Conservation (phyloP, 2,329 filamentous ascomycete genomes). For the Epichloe amarillans region DNA sequence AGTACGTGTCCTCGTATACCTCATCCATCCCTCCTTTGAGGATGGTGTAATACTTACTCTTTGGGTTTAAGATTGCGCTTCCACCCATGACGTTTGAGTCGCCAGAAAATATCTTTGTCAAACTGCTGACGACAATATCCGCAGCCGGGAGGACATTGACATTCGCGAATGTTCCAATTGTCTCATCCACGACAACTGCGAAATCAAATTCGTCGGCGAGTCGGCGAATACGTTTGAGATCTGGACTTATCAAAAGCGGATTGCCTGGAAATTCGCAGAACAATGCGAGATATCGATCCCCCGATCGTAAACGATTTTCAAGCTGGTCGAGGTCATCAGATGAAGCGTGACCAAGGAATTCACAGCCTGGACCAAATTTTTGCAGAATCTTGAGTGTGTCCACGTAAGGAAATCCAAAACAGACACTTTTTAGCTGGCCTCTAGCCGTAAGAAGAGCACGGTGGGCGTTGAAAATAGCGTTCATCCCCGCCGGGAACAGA, state of each 20-base stretch:
- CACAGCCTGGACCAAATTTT: conserved; percentile 81
- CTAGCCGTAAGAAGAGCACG: conserved; percentile 54
- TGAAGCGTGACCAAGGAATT: conserved; percentile 77
- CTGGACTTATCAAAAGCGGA: conserved; percentile 71
- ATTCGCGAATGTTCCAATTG: conserved; percentile 92
- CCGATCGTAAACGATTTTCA: conserved; percentile 53
- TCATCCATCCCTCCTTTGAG: conserved; percentile 53
- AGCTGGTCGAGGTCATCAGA: conserved; percentile 71
- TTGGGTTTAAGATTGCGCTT: conserved; percentile 50
- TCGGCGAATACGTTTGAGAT: conserved; percentile 65
- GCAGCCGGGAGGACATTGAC: conserved; percentile 82
- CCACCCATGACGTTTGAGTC: conserved; percentile 99
- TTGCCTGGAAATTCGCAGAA: conserved; percentile 96
- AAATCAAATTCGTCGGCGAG: conserved; percentile 80
- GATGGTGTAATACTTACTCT: conserved; percentile 52
- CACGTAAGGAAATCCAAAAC: conserved; percentile 94
- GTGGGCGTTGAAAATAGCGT: conserved; percentile 83
- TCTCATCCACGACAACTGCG: conserved; percentile 86
- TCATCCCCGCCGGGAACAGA: conserved; percentile 85
- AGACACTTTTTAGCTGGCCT: conserved; percentile 61
- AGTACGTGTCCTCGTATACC: conserved; percentile 80
- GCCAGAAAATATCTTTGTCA: conserved; percentile 95
- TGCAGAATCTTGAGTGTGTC: conserved; percentile 91
- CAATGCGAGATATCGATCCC: conserved; percentile 67
- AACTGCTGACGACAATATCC: conserved; percentile 83